These are phyloP conservation scores for Trifolium repens DNA, from an alignment of 306 rosid genomes.

Conservation along the genomic window DNA sequence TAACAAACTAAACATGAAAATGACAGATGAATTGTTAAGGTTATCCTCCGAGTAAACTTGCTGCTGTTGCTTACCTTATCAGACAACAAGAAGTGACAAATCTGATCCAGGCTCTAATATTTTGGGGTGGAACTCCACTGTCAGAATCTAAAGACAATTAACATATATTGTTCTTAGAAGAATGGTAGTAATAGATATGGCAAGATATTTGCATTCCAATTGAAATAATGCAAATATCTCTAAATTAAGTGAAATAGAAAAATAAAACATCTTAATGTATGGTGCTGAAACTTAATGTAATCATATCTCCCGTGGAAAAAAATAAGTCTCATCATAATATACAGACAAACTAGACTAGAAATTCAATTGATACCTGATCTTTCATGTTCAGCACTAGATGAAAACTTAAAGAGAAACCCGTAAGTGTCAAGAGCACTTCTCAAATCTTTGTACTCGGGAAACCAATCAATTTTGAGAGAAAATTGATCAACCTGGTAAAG, in stretches of 20 bases:
- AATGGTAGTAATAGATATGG: background rate
- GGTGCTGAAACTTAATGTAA: constrained; percentile 21
- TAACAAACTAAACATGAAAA: constrained; percentile 19
- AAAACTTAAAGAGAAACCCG: constrained; percentile 68
- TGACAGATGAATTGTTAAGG: constrained; percentile 14
- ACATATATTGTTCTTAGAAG: constrained; percentile 38
- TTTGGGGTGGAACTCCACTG: constrained; percentile 70
- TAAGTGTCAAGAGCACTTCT: constrained; percentile 76
- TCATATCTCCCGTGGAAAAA: background rate
- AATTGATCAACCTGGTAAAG: constrained; percentile 53
- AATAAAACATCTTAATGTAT: background rate
- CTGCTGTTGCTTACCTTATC: constrained; percentile 55
- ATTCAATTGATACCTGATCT: constrained; percentile 50
- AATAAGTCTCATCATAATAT: background rate
- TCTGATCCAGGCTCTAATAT: constrained; percentile 78
- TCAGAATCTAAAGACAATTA: constrained; percentile 60
- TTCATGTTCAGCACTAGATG: constrained; percentile 45
- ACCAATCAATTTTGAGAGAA: constrained; percentile 68
- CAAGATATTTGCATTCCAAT: constrained; percentile 26
- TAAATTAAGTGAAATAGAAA: constrained; percentile 19
- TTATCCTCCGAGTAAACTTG: constrained; percentile 12
- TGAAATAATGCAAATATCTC: constrained; percentile 14
- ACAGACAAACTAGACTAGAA: constrained; percentile 23
- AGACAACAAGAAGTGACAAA: constrained; percentile 66
- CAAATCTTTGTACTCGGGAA: constrained; percentile 68